These are phyloP conservation scores for Elongisporangium anandrum DNA, from an alignment of 352 stramenopile species.

Conservation along the genomic window DNA sequence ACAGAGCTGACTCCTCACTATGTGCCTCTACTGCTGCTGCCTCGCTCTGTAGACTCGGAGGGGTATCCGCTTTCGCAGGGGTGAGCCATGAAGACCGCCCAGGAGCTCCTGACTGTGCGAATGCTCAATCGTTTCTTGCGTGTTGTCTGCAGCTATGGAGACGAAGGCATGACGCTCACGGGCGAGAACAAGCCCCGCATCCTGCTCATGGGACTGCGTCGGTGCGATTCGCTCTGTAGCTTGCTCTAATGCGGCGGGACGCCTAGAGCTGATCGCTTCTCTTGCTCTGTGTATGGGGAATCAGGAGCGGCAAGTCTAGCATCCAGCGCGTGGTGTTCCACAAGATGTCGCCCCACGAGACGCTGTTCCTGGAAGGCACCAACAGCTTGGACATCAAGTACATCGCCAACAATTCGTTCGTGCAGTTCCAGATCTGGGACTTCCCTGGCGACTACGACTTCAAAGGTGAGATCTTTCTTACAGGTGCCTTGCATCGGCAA, in stretches of 20 bases:
- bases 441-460: slow-evolving; percentile 96
- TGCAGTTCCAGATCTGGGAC: slow-evolving; percentile 99
- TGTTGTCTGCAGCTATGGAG: slow-evolving; percentile 42
- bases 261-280: not conserved
- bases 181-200: slow-evolving; percentile 93
- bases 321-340: slow-evolving; percentile 98
- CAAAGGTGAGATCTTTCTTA: slow-evolving; percentile 25
- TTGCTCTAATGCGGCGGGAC: not conserved
- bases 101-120: not conserved
- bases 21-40: slow-evolving; percentile 1
- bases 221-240: slow-evolving; percentile 23
- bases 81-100: slow-evolving; percentile 6
- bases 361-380: slow-evolving; percentile 92
- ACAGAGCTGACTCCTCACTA: not conserved
- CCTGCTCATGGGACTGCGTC: slow-evolving; percentile 95
- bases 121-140: slow-evolving; percentile 5
- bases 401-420: slow-evolving; percentile 97
- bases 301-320: slow-evolving; percentile 83
- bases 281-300: not conserved
- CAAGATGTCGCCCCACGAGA: slow-evolving; percentile 99
- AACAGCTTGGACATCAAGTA: slow-evolving; percentile 92
- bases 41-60: slow-evolving; percentile 16
- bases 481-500: not conserved
- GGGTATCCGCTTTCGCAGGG: slow-evolving; percentile 31
- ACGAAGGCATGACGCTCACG: slow-evolving; percentile 66